Percentiles rank a stretch among this genome's conserved stretches.
Conservation (phyloP, 495 filamentous ascomycete species). For the Neurospora sp. region DNA sequence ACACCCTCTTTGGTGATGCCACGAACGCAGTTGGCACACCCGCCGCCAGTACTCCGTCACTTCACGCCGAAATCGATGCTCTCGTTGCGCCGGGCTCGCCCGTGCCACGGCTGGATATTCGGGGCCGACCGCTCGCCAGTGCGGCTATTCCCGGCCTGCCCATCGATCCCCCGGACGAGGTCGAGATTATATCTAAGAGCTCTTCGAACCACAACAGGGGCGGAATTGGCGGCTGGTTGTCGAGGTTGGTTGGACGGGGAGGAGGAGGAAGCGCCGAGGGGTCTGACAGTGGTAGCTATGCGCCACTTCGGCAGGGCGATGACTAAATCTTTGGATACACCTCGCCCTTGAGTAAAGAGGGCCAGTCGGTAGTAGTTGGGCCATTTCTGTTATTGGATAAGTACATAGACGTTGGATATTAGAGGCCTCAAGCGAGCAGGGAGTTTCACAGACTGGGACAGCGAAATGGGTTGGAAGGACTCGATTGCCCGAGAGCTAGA, state of each 20-base stretch:
- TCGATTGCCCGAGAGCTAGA: neutral
- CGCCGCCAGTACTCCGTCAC: conserved; percentile 40
- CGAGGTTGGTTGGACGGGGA: conserved; percentile 31
- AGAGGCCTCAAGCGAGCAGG: neutral
- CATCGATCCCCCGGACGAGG: conserved; percentile 29
- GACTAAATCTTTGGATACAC: conserved; percentile 17
- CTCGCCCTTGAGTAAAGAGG: neutral
- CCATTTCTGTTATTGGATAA: neutral
- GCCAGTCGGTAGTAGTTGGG: neutral
- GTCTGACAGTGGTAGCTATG: conserved; percentile 29
- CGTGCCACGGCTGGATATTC: conserved; percentile 67
- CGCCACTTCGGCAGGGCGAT: conserved; percentile 32
- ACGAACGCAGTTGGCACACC: conserved; percentile 56
- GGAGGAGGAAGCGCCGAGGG: conserved; percentile 8
- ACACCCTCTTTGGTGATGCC: conserved; percentile 79
- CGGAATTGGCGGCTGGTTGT: conserved; percentile 40
- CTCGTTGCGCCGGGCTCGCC: conserved; percentile 65
- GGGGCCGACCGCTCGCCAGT: conserved; percentile 27
- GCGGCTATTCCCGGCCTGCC: conserved; percentile 28
- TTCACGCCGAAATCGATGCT: conserved; percentile 59
- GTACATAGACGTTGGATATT: neutral
- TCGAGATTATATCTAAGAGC: conserved; percentile 16
- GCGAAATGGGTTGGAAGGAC: neutral
- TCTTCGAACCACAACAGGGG: conserved; percentile 16
- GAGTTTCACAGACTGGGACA: neutral